These are phyloP conservation scores for Pichia inconspicua DNA, from an alignment of 1,139 yeast species.

Conservation along the genomic window DNA sequence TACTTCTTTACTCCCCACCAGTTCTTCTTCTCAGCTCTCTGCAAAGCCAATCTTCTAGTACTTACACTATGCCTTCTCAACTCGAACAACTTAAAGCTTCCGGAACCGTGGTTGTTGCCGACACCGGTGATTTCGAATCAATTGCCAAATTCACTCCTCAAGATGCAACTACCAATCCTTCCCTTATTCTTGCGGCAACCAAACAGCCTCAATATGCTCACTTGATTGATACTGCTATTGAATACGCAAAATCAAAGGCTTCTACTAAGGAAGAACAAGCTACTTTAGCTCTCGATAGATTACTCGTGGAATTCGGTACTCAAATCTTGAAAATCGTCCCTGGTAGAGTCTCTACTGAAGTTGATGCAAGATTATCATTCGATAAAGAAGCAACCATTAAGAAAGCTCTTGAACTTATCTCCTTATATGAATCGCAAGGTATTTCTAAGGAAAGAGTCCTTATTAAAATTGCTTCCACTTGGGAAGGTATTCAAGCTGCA, in stretches of 20 bases:
- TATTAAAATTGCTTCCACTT: conserved; percentile 95
- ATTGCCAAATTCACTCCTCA: conserved; percentile 98
- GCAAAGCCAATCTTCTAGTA: too few species aligned
- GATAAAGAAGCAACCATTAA: conserved; percentile 87
- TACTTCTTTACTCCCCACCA: too few species aligned
- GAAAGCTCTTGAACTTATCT: conserved; percentile 86
- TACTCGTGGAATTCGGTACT: conserved; percentile 92
- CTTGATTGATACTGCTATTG: conserved; percentile 86
- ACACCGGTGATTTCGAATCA: conserved; percentile 97
- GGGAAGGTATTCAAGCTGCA: conserved; percentile 99
- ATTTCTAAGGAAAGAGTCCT: conserved; percentile 81
- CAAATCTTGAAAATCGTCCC: conserved; percentile 93
- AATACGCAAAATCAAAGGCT: conserved; percentile 66
- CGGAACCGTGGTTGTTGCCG: conserved; percentile 95
- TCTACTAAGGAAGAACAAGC: conserved; percentile 55
- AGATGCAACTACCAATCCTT: conserved; percentile 99
- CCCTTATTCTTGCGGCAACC: conserved; percentile 92
- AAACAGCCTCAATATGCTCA: conserved; percentile 84
- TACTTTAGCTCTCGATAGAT: conserved; percentile 76
- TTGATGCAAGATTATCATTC: conserved; percentile 94
- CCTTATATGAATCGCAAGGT: conserved; percentile 75
- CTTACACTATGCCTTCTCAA: conserved; percentile 43
- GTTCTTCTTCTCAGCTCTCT: too few species aligned
- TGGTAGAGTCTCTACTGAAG: conserved; percentile 99
- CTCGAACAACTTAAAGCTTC: conserved; percentile 84